phyloP scores from a whole-genome alignment of 2,329 filamentous ascomycete genomes.

The Diaporthe helianthi region DNA sequence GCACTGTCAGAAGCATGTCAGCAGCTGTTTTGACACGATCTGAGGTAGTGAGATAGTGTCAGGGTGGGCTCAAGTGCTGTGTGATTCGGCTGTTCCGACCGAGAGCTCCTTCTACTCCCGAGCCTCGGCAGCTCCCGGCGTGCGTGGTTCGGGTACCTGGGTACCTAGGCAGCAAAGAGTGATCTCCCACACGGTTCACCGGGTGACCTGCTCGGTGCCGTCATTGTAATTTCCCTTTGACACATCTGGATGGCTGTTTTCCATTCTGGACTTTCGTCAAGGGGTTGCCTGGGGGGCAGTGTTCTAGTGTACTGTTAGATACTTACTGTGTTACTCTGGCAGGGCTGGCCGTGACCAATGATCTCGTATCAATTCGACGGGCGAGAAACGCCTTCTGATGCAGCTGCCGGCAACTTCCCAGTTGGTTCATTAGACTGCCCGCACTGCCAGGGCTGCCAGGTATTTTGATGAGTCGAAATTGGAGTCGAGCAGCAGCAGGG shows the following conservation, averaged over 20 bases:
- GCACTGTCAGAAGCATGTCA: neutral
- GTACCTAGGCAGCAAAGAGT: no score
- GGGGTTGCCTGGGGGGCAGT: neutral
- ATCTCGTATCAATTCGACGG: neutral
- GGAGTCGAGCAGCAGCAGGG: neutral
- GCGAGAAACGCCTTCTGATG: constrained; percentile 5
- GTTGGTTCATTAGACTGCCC: neutral
- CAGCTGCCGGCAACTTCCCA: constrained; percentile 17
- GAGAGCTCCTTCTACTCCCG: neutral
- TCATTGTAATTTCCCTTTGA: constrained; percentile 1
- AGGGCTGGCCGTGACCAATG: constrained; percentile 14
- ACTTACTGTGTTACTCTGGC: no score
- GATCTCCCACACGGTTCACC: neutral
- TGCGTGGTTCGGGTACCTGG: neutral
- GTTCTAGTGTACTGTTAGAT: neutral
- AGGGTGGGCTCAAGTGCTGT: neutral
- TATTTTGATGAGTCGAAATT: neutral
- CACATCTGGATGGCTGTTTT: neutral
- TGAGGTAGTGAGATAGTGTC: no score
- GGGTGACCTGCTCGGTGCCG: neutral
- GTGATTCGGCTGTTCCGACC: neutral
- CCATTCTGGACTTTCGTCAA: neutral
- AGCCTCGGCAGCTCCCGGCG: constrained; percentile 12
- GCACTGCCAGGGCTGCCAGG: neutral
- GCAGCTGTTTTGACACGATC: neutral